A percentile compares a stretch with the other conserved stretches of the same genome.
phyloP scores from a whole-genome alignment of 2,329 filamentous ascomycete genomes.

The Talaromyces sp. region DNA sequence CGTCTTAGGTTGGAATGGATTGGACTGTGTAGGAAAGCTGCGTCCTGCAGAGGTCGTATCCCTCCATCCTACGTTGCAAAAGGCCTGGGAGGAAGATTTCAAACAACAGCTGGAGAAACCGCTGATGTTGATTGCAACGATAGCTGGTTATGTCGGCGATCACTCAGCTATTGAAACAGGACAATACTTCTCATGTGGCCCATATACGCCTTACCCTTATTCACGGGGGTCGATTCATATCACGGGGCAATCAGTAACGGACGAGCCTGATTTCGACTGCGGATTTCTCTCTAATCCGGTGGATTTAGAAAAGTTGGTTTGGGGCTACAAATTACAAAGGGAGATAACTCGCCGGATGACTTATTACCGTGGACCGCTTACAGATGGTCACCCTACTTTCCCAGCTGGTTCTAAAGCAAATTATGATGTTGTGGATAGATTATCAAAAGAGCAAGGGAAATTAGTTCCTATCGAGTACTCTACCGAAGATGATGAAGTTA shows the following conservation, averaged over 20 bases:
- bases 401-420: slow-evolving; percentile 48
- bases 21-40: slow-evolving; percentile 58
- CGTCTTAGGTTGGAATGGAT: slow-evolving; percentile 57
- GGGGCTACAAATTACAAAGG: slow-evolving; percentile 65
- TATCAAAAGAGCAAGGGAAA: slow-evolving; percentile 26
- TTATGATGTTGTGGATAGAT: slow-evolving; percentile 25
- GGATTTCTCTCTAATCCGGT: slow-evolving; percentile 58
- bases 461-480: slow-evolving; percentile 49
- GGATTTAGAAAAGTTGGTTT: slow-evolving; percentile 60
- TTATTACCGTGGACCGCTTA: slow-evolving; percentile 49
- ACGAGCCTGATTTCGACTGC: slow-evolving; percentile 55
- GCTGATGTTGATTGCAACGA: slow-evolving; percentile 23
- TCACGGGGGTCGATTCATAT: slow-evolving; percentile 64
- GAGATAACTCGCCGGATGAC: slow-evolving; percentile 59
- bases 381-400: slow-evolving; percentile 39
- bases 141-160: slow-evolving; percentile 28
- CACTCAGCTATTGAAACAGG: slow-evolving; percentile 35
- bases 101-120: slow-evolving; percentile 44
- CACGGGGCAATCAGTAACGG: slow-evolving; percentile 38
- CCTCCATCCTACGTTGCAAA: slow-evolving; percentile 55
- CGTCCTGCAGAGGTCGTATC: slow-evolving; percentile 56
- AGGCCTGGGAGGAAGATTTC: slow-evolving; percentile 59
- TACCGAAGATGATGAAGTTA: slow-evolving; percentile 49
- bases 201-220: slow-evolving; percentile 60
- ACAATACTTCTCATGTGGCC: slow-evolving; percentile 55